Evolutionary conservation across 768 basidiomycete species (phyloP), one percentile per base, ranked within the genome.

Genomic region (Coprinellus aureogranulatus): DNA sequence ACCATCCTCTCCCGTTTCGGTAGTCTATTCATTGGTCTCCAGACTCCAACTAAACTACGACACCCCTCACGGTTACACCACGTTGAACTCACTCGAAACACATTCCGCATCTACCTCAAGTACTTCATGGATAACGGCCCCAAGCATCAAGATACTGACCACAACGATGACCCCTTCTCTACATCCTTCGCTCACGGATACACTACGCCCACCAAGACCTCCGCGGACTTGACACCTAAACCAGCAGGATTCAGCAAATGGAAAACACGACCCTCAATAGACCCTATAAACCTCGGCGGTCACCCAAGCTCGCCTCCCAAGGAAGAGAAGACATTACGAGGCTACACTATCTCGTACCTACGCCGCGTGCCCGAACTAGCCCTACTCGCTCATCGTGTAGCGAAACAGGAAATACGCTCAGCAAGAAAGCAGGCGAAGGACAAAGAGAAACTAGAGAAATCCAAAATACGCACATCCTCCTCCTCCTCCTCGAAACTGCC

Each of bases 331-430:
- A 45, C 49, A 0, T 63, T 70, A 37, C 68, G 70, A 34, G 88
- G 88, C 1, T 90, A 87, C 66, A 86, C 89, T 0, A 69, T 91
- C 6, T 89, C 89, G 0, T 85, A 90, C 64, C 77, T 92, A 2
- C 83, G 89, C 6, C 87, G 90, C 46, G 87, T 92, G 0, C 88
- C 89, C 9, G 90, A 89, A 62, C 76, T 92, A 2, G 74, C 81
- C 0, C 74, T 82, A 12, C 75, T 92, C 55, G 89, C 89, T 4
- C 72, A 76, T 23, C 77, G 86, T 10, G 85, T 92, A 1, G 85
- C 87, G 11, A 74, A 80, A 42, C 83, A 85, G 1, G 88, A 58
- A 2, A 45, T 44, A 6, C 48, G 57, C 26, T 18, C 88, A 52
- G 71, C 71, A 2, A 81, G 80, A 60, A 78, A 83, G 14, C 77